Percentiles rank a stretch among this genome's conserved stretches.
These are phyloP conservation scores for Paraphoma sp. DNA, from an alignment of 2,329 filamentous ascomycete genomes.

Conservation along the genomic window DNA sequence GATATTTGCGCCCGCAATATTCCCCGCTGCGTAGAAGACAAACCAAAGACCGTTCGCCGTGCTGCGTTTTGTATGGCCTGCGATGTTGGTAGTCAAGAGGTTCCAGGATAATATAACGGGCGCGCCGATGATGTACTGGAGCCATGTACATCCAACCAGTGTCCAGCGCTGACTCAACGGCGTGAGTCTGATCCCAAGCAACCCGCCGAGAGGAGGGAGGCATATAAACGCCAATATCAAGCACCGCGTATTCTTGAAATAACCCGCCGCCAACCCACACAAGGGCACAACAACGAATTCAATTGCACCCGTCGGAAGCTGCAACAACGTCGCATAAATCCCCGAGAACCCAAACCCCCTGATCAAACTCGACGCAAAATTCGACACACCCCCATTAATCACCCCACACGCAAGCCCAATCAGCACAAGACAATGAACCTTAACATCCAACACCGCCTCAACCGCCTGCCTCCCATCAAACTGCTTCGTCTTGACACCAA, in stretches of 20 bases:
- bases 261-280: slow-evolving; percentile 42
- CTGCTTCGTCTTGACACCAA: slow-evolving; percentile 50
- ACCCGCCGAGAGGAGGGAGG: slow-evolving; percentile 56
- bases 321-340: slow-evolving; percentile 51
- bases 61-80: slow-evolving; percentile 61
- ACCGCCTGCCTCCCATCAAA: slow-evolving; percentile 47
- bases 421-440: slow-evolving; percentile 48
- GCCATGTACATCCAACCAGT: slow-evolving; percentile 61
- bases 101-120: slow-evolving; percentile 62
- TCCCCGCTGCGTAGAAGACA: slow-evolving; percentile 56
- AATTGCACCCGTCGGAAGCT: slow-evolving; percentile 53
- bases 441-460: slow-evolving; percentile 51
- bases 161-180: slow-evolving; percentile 54
- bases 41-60: slow-evolving; percentile 60
- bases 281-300: slow-evolving; percentile 51
- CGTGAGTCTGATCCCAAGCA: slow-evolving; percentile 60
- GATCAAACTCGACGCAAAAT: slow-evolving; percentile 57
- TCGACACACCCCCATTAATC: slow-evolving; percentile 59
- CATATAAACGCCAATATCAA: slow-evolving; percentile 48
- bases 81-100: slow-evolving; percentile 51
- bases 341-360: slow-evolving; percentile 53
- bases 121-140: slow-evolving; percentile 58
- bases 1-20: slow-evolving; percentile 57
- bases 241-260: slow-evolving; percentile 39
- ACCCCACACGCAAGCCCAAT: slow-evolving; percentile 55